These are phyloP conservation scores for Calonectria montana DNA, from an alignment of 2,329 filamentous ascomycete genomes.

Conservation along the genomic window DNA sequence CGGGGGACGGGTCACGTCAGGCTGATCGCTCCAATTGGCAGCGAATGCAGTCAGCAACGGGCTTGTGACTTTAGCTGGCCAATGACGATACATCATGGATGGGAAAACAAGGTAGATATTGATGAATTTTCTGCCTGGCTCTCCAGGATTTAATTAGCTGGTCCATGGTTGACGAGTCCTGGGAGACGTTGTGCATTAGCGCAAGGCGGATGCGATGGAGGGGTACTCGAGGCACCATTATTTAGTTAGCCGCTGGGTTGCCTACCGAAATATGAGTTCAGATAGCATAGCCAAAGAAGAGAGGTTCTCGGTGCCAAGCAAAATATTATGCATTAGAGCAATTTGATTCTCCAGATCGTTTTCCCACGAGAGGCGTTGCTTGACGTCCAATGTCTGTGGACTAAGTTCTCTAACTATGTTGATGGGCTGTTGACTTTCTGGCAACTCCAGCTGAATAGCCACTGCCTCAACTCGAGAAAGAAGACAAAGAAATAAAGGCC, in stretches of 20 bases:
- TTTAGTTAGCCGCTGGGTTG: not conserved
- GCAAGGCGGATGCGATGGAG: not conserved
- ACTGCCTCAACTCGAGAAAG: too few species aligned
- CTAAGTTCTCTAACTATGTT: too few species aligned
- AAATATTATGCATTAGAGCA: not conserved
- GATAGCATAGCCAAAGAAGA: not conserved
- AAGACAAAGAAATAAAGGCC: too few species aligned
- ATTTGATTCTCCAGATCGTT: too few species aligned
- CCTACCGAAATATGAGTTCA: not conserved
- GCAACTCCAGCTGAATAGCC: too few species aligned
- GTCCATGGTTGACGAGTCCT: not conserved
- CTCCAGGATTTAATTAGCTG: not conserved
- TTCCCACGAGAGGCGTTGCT: too few species aligned
- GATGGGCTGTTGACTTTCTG: too few species aligned
- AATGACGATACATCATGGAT: not conserved
- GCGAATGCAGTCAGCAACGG: constrained; percentile 10
- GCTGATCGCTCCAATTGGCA: not conserved
- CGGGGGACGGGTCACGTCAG: not conserved
- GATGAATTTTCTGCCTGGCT: not conserved
- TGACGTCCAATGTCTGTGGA: too few species aligned
- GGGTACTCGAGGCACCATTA: not conserved
- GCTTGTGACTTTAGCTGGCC: not conserved
- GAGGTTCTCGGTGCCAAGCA: not conserved
- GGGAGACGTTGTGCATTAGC: not conserved
- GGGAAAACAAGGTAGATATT: not conserved